Evolutionary conservation across 2,329 filamentous ascomycete genomes (phyloP), one percentile per base, ranked within the genome.

Genomic region (Polychaeton citri): DNA sequence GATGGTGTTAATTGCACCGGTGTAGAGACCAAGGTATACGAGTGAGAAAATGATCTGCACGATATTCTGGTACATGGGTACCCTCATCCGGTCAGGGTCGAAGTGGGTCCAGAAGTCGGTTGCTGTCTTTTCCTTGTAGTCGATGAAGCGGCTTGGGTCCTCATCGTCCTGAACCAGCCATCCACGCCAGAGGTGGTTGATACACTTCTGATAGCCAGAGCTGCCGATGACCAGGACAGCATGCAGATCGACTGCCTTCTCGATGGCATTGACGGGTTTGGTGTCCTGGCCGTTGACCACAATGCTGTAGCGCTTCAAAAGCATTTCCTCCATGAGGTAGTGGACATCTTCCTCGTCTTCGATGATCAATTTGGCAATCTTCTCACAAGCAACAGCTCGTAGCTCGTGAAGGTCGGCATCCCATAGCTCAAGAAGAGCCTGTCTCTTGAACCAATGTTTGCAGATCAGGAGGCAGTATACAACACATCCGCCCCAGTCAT

Each of bases 151-250:
- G n/a, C 79, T 76, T 0, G 88, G 81, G 48, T 96, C 87, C 34
- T 87, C 71, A 49, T 95, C 86, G 46, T 95, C 85, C 57, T 98
- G 90, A n/a, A 94, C 78, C 6, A 96, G 68, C 90, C 90, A 98
- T 16, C 90, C 90, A 42, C 77, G 76, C 90, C 90, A 98, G 6
- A 98, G 76, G 53, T 92, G 85, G 43, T 71, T 75, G 51, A 96
- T 85, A 54, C 88, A 96, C 62, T 92, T 94, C 50, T 96, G 90
- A 58, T 96, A 98, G 18, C 90, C 88, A 0, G 84, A 86, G 1
- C 82, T 88, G 2, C 85, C 85, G 43, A 96, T 96, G 33, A 98
- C 77, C 10, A 74, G 71, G 32, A 96, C 67, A 1, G 88, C 85
- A 55, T 98, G 90, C 18, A 96, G 63, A 51, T 98, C 90, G 21